A percentile compares a stretch with the other conserved stretches of the same genome.
Evolutionary conservation across 495 filamentous ascomycete species (phyloP).

Genomic region (Xylaria acuta): DNA sequence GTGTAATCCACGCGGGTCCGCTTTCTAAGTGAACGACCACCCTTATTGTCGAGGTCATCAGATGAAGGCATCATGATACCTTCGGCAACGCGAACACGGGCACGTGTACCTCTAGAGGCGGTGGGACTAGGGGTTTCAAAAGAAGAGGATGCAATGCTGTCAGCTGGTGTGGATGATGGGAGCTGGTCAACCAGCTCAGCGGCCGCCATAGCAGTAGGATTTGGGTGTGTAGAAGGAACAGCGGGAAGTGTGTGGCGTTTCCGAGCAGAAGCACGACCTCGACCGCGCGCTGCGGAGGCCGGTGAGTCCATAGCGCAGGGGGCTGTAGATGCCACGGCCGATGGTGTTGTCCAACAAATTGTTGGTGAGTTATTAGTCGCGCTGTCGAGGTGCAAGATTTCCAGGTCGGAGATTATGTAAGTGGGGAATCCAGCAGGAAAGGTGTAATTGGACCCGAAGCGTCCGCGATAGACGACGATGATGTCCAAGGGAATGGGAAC

Average conservation of each 20-base stretch:
- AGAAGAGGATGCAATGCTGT: constrained; percentile 35
- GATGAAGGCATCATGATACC: constrained; percentile 35
- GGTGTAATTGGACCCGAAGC: constrained; percentile 21
- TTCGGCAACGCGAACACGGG: constrained; percentile 44
- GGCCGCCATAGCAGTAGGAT: constrained; percentile 22
- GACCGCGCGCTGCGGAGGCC: constrained; percentile 28
- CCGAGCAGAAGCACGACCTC: constrained; percentile 30
- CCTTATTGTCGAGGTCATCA: constrained; percentile 47
- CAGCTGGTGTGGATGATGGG: constrained; percentile 30
- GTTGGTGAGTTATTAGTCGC: constrained; percentile 27
- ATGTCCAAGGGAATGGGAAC: neutral
- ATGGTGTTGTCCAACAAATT: neutral
- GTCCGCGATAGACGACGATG: constrained; percentile 12
- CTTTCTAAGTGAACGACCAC: constrained; percentile 57
- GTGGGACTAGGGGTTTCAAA: constrained; percentile 42
- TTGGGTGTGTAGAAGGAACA: constrained; percentile 25
- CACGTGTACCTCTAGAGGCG: constrained; percentile 43
- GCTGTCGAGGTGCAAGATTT: constrained; percentile 32
- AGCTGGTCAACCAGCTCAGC: constrained; percentile 29
- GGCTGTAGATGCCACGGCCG: neutral
- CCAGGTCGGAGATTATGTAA: constrained; percentile 42
- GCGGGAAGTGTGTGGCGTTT: constrained; percentile 30
- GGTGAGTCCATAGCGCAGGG: constrained; percentile 35
- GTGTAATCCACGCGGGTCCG: constrained; percentile 55
- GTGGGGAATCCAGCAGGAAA: constrained; percentile 34